These are phyloP conservation scores for Boletus pseudo-olivaceus DNA, from an alignment of 768 basidiomycete genomes.

Conservation along the genomic window DNA sequence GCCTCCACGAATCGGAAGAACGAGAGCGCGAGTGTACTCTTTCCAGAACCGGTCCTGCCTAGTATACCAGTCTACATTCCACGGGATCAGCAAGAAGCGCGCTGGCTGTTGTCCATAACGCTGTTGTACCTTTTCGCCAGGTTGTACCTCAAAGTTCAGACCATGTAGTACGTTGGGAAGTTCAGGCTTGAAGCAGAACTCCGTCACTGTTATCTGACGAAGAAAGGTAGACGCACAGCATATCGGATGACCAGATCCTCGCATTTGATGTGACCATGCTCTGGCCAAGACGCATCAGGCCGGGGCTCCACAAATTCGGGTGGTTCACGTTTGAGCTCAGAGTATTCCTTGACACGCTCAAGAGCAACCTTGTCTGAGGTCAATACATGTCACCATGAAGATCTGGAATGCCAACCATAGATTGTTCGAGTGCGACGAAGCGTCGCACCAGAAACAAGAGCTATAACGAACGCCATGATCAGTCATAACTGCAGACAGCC, in stretches of 20 bases:
- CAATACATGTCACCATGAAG: not conserved
- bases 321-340: conserved; percentile 71
- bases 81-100: conserved; percentile 1
- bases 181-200: conserved; percentile 54
- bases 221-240: conserved; percentile 47
- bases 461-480: conserved; percentile 27
- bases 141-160: conserved; percentile 66
- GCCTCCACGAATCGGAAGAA: conserved; percentile 94
- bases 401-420: conserved; percentile 58
- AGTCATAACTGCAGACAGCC: conserved; percentile 4
- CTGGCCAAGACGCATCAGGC: conserved; percentile 80
- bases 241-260: conserved; percentile 76
- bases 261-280: conserved; percentile 62
- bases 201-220: not conserved
- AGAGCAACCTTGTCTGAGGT: conserved; percentile 57
- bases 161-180: conserved; percentile 82
- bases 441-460: conserved; percentile 71
- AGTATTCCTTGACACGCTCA: conserved; percentile 90
- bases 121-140: conserved; percentile 65
- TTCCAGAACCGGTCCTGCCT: conserved; percentile 69
- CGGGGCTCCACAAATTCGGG: conserved; percentile 84
- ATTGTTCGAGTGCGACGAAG: conserved; percentile 87
- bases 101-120: not conserved
- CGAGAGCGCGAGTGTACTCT: conserved; percentile 77
- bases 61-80: conserved; percentile 58